These are phyloP conservation scores for Phialemonium atrogriseum DNA, from an alignment of 2,329 filamentous ascomycete species.

Conservation along the genomic window DNA sequence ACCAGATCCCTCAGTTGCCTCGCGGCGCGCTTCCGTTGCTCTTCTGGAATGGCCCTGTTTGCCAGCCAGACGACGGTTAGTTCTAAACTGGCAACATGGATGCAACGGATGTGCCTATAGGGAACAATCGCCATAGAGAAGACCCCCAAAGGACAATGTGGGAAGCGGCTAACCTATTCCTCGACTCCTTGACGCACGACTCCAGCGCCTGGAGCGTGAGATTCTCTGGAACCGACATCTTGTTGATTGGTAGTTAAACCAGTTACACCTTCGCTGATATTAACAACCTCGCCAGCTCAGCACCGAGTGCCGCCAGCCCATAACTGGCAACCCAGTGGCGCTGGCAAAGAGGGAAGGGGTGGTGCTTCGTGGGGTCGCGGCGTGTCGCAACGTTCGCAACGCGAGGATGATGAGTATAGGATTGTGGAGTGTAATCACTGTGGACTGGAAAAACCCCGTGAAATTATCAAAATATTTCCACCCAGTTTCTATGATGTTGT, in stretches of 20 bases:
- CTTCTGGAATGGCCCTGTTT: constrained; percentile 26
- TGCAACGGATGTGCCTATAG: too few species aligned
- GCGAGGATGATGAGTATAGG: too few species aligned
- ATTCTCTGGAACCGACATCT: constrained; percentile 26
- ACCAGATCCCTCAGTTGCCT: constrained; percentile 48
- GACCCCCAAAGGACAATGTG: background rate
- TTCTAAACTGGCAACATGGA: too few species aligned
- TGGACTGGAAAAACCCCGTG: too few species aligned
- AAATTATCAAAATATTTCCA: too few species aligned
- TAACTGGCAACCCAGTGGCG: background rate
- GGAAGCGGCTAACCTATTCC: constrained; percentile 36
- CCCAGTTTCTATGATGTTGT: too few species aligned
- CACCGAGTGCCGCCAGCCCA: constrained; percentile 11
- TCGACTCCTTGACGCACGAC: constrained; percentile 44
- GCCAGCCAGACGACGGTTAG: too few species aligned
- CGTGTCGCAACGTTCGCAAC: too few species aligned
- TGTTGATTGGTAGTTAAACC: constrained; percentile 4
- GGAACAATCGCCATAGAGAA: too few species aligned
- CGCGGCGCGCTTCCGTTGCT: constrained; percentile 47
- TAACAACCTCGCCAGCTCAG: constrained; percentile 13
- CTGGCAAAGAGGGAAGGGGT: background rate
- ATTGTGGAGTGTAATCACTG: too few species aligned
- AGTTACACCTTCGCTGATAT: background rate
- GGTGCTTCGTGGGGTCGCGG: too few species aligned
- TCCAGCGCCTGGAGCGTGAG: constrained; percentile 50